Evolutionary conservation across 2,329 filamentous ascomycete genomes (phyloP).

Genomic region (Sporothrix mexicana): DNA sequence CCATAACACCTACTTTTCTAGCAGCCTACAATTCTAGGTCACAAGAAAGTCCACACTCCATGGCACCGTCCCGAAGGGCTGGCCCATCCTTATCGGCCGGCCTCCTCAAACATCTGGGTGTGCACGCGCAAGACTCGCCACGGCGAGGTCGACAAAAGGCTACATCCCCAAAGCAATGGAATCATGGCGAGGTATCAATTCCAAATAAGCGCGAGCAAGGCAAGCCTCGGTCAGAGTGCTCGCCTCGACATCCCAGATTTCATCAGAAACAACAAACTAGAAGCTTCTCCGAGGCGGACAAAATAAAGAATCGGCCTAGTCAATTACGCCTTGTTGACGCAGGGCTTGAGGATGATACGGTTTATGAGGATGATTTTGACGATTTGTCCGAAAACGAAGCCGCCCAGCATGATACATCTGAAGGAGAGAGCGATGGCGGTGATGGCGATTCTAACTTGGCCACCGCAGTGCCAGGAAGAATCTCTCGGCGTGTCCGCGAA

Average conservation of each 20-base stretch:
- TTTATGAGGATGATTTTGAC: constrained; percentile 31
- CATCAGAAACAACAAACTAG: background rate
- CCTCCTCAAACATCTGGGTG: constrained; percentile 47
- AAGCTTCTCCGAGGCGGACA: background rate
- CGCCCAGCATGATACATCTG: constrained; percentile 29
- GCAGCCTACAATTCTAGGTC: no score
- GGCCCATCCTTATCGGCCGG: constrained; percentile 30
- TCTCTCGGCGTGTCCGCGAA: constrained; percentile 57
- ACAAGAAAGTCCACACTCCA: background rate
- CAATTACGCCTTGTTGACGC: constrained; percentile 19
- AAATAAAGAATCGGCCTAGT: background rate
- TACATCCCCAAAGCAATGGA: constrained; percentile 51
- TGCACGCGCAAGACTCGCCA: constrained; percentile 40
- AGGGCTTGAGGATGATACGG: constrained; percentile 29
- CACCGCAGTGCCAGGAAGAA: constrained; percentile 32
- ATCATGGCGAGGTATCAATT: constrained; percentile 67
- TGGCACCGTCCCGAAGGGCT: constrained; percentile 28
- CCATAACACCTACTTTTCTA: no score
- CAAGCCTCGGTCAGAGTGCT: no score
- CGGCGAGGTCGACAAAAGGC: constrained; percentile 12
- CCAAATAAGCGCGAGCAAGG: background rate
- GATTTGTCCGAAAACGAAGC: constrained; percentile 35
- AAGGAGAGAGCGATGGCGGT: constrained; percentile 41
- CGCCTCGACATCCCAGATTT: no score
- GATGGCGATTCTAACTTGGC: constrained; percentile 28